These are phyloP conservation scores for Lactarius pseudohatsudake DNA, from an alignment of 768 basidiomycete species.

Conservation along the genomic window DNA sequence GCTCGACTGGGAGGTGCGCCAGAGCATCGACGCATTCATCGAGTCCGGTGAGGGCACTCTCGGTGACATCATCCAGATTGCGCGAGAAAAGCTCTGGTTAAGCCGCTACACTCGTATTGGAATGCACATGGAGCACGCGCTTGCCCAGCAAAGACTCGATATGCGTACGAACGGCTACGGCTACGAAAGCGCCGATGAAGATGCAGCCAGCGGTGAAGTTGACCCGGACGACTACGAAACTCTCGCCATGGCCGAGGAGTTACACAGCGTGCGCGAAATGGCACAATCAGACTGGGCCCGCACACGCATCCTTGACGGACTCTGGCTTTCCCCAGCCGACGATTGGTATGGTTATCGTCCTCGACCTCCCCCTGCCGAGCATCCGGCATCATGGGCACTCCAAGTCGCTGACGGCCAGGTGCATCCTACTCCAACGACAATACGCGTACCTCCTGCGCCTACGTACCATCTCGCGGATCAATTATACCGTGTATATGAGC, in stretches of 20 bases:
- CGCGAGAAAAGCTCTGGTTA: conserved; percentile 73
- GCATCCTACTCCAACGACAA: conserved; percentile 52
- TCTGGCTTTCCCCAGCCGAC: conserved; percentile 75
- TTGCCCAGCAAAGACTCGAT: conserved; percentile 52
- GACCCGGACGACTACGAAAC: conserved; percentile 30
- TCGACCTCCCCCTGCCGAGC: conserved; percentile 33
- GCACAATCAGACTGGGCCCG: conserved; percentile 74
- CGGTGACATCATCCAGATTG: conserved; percentile 55
- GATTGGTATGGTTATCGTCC: conserved; percentile 52
- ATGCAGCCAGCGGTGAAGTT: conserved; percentile 20
- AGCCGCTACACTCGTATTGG: conserved; percentile 60
- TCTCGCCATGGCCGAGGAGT: conserved; percentile 47
- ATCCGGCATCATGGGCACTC: conserved; percentile 66
- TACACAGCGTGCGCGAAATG: conserved; percentile 48
- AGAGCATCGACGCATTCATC: conserved; percentile 67
- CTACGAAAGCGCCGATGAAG: conserved; percentile 37
- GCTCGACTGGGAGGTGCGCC: conserved; percentile 67
- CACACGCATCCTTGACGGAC: conserved; percentile 67
- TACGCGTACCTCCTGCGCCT: conserved; percentile 56
- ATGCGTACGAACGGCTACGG: conserved; percentile 38
- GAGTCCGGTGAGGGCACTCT: conserved; percentile 73
- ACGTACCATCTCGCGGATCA: conserved; percentile 64
- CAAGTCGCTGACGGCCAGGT: conserved; percentile 31
- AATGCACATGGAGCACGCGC: conserved; percentile 65
- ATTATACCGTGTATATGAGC: conserved; percentile 56